A percentile compares a stretch with the other conserved stretches of the same genome.
These are phyloP conservation scores for Lagerstroemia speciosa DNA, from an alignment of 345 rosid genomes.

Conservation along the genomic window DNA sequence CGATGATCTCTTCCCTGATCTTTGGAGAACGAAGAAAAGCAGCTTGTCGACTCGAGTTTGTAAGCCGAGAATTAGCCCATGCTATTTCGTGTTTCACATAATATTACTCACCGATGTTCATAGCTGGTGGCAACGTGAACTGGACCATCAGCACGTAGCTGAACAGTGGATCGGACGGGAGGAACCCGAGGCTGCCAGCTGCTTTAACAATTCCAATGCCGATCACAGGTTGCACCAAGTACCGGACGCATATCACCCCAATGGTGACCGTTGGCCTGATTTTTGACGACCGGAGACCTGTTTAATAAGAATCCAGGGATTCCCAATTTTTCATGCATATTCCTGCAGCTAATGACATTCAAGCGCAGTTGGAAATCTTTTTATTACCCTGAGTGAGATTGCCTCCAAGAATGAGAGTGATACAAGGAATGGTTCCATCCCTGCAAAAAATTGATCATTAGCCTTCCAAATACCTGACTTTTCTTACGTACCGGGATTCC, in stretches of 20 bases:
- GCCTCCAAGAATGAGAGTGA: constrained; percentile 87
- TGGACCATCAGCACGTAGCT: constrained; percentile 75
- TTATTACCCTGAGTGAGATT: constrained; percentile 73
- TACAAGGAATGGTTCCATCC: constrained; percentile 83
- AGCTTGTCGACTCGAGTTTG: too few species aligned
- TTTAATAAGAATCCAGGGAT: too few species aligned
- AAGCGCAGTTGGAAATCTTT: not conserved
- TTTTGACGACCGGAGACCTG: constrained; percentile 62
- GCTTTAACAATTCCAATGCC: constrained; percentile 64
- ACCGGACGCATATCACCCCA: constrained; percentile 64
- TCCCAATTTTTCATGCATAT: not conserved
- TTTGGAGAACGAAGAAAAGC: too few species aligned
- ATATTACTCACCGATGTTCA: constrained; percentile 54
- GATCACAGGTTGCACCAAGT: constrained; percentile 40
- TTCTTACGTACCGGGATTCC: too few species aligned
- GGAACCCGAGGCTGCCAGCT: constrained; percentile 59
- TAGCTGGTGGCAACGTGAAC: constrained; percentile 84
- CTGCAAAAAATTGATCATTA: constrained; percentile 21
- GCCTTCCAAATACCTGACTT: not conserved
- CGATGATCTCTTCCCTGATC: too few species aligned
- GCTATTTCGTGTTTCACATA: too few species aligned
- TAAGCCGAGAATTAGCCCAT: too few species aligned
- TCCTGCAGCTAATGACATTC: not conserved
- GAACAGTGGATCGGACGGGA: constrained; percentile 70
- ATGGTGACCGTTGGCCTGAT: constrained; percentile 40